These are phyloP conservation scores for Botrytis sinoallii DNA, from an alignment of 2,329 filamentous ascomycete species.

Conservation along the genomic window DNA sequence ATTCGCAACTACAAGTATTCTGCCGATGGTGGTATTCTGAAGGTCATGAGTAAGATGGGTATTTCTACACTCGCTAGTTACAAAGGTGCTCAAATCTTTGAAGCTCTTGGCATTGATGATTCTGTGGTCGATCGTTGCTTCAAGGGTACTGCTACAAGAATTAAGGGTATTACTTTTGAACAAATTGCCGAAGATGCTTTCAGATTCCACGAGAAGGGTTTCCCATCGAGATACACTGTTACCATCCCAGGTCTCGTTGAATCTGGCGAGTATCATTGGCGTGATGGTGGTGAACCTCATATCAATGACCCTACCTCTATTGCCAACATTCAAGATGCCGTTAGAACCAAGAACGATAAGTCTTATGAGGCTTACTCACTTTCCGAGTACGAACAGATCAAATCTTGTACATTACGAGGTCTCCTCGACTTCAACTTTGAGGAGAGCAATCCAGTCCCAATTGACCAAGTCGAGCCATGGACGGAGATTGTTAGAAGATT, in stretches of 20 bases:
- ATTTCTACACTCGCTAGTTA: constrained; percentile 95
- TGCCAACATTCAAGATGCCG: constrained; percentile 95
- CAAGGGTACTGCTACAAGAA: constrained; percentile 87
- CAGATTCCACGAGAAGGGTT: constrained; percentile 91
- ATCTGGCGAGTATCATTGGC: constrained; percentile 97
- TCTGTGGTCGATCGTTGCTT: constrained; percentile 92
- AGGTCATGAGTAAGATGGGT: constrained; percentile 99
- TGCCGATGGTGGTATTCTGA: constrained; percentile 91
- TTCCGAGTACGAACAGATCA: constrained; percentile 93
- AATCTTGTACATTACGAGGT: constrained; percentile 90
- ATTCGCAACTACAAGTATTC: constrained; percentile 97
- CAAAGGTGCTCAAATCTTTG: constrained; percentile 97
- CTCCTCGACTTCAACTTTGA: constrained; percentile 96
- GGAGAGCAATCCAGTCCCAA: constrained; percentile 76
- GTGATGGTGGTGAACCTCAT: constrained; percentile 91
- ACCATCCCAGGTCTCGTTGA: constrained; percentile 79
- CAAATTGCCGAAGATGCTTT: constrained; percentile 92
- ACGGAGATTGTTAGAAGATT: constrained; percentile 96
- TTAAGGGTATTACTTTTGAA: constrained; percentile 91
- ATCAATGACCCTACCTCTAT: constrained; percentile 94
- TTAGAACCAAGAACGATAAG: constrained; percentile 96
- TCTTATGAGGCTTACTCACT: constrained; percentile 96
- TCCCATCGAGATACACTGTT: constrained; percentile 74
- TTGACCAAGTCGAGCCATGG: constrained; percentile 97
- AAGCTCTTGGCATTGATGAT: constrained; percentile 91